These are phyloP conservation scores for Selaginella tamariscina DNA, from an alignment of 75 land plant genomes.

Conservation along the genomic window DNA sequence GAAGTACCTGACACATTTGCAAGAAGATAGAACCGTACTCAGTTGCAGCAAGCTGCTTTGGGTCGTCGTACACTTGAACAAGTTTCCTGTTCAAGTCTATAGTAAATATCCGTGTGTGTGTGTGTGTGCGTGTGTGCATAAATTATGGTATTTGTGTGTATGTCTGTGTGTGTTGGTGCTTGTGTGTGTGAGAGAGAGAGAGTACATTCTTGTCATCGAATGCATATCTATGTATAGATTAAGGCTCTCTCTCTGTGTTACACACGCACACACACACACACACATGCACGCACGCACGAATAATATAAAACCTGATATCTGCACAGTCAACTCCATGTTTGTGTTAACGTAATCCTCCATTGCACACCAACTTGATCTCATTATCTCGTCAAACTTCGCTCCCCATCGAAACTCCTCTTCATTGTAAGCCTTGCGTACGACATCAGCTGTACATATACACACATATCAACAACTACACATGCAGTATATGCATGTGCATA, in stretches of 20 bases:
- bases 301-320: conserved; percentile 15
- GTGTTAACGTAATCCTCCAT: conserved; percentile 15
- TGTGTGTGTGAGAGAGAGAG: no score
- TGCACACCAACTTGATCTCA: conserved; percentile 12
- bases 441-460: conserved; percentile 10
- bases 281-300: no score
- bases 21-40: background rate
- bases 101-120: no score
- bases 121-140: no score
- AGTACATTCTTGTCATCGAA: background rate
- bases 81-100: background rate
- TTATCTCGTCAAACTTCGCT: conserved; percentile 17
- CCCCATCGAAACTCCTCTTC: conserved; percentile 12
- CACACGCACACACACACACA: no score
- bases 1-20: background rate
- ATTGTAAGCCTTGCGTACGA: background rate
- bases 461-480: no score
- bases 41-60: background rate
- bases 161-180: no score
- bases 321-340: conserved; percentile 15
- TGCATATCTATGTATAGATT: background rate
- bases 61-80: background rate
- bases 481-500: no score
- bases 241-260: no score
- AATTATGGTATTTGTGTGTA: no score